Evolutionary conservation across 2,329 filamentous ascomycete genomes (phyloP), one percentile per base, ranked within the genome.

Genomic region (Claviceps africana): DNA sequence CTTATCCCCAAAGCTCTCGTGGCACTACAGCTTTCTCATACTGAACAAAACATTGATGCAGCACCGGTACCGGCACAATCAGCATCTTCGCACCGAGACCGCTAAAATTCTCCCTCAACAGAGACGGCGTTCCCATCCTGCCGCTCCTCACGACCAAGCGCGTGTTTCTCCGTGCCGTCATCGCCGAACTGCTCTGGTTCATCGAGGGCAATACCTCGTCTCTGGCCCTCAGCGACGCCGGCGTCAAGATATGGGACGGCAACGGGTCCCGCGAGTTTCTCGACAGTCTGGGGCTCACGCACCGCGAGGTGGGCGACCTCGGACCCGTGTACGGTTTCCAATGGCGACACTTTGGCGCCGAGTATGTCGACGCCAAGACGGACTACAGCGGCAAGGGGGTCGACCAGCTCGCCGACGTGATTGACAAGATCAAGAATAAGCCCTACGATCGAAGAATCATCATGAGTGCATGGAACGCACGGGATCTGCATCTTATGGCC

Each of bases 311-410:
- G 21, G 93, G 93, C 57, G 93, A 98, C 63, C 75, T 98, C 0
- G 93, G 93, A 0, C 93, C 93, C 31, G 90, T 97, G 0, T 98
- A 98, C 65, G 93, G 93, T 1, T 98, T 98, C 71, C 93, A 98
- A 70, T 98, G 93, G 93, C 86, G 93, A 3, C 91, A 97, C 69
- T 98, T 98, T 62, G 93, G 93, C 49, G 93, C 93, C 4, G 82
- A 88, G 56, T 98, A 98, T 66, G 73, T 83, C 19, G 85, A 91
- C 62, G 78, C 83, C 15, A 74, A 82, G 57, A 78, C 85, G 0
- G 88, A 97, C 65, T 98, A 98, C 69, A 76, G 81, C 0, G 89
- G 87, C 0, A 76, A 95, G 65, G 93, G 93, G 19, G 88, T 96
- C 17, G 93, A 98, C 65, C 93, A 98, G 72, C 75, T 98, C 39